Evolutionary conservation across 345 rosid species (phyloP).

Genomic region (Nephelium lappaceum): DNA sequence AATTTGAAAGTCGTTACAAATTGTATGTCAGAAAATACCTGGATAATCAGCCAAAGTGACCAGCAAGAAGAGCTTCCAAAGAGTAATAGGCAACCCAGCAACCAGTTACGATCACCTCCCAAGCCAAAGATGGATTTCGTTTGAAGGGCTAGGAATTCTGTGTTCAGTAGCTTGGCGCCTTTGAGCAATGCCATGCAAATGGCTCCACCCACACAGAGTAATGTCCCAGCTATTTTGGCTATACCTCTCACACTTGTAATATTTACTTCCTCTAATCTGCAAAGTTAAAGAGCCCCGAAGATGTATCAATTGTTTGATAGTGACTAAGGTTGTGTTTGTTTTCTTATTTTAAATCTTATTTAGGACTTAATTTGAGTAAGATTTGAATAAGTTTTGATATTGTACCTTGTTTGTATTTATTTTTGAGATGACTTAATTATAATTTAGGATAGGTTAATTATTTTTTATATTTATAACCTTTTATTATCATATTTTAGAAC

Average conservation of each 20-base stretch:
- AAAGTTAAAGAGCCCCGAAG: constrained; percentile 1
- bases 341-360: too few species aligned
- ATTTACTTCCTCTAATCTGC: constrained; percentile 63
- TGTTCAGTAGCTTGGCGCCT: constrained; percentile 67
- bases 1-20: background rate
- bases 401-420: too few species aligned
- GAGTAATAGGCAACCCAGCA: constrained; percentile 60
- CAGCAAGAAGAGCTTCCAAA: constrained; percentile 62
- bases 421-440: too few species aligned
- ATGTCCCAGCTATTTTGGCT: constrained; percentile 66
- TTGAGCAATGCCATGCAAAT: constrained; percentile 60
- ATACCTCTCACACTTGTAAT: constrained; percentile 51
- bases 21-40: constrained; percentile 38
- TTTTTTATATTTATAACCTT: too few species aligned
- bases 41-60: constrained; percentile 72
- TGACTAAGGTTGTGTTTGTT: too few species aligned
- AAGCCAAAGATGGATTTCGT: constrained; percentile 29
- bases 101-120: constrained; percentile 37
- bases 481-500: too few species aligned
- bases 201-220: constrained; percentile 60
- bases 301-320: background rate
- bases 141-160: constrained; percentile 9
- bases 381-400: too few species aligned
- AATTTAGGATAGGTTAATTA: too few species aligned
- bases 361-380: too few species aligned